A percentile compares a stretch with the other conserved stretches of the same genome.
Evolutionary conservation across 2,329 filamentous ascomycete species (phyloP).

Genomic region (Capronia coronata): DNA sequence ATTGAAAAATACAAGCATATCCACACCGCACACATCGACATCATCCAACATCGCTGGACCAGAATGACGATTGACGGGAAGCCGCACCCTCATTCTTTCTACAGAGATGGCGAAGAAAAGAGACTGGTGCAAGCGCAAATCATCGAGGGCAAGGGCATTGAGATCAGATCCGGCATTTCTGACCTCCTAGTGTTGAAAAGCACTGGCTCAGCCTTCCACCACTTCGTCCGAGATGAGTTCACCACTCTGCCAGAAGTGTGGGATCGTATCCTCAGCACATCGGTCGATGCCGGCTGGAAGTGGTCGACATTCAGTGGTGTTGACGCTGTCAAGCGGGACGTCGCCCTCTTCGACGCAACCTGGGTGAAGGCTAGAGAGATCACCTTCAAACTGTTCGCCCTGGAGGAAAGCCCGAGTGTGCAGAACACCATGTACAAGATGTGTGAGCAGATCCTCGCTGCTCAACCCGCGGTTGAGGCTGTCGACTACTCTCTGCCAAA

Average conservation of each 20-base stretch:
- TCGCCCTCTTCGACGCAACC: slow-evolving; percentile 67
- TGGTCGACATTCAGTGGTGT: slow-evolving; percentile 68
- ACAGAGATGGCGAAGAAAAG: slow-evolving; percentile 81
- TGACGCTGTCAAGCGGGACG: slow-evolving; percentile 58
- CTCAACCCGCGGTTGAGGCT: slow-evolving; percentile 61
- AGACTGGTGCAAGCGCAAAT: slow-evolving; percentile 72
- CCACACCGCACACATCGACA: slow-evolving; percentile 69
- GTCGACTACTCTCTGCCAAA: slow-evolving; percentile 86
- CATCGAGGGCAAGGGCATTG: slow-evolving; percentile 61
- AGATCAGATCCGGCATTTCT: slow-evolving; percentile 68
- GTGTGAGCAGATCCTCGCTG: slow-evolving; percentile 75
- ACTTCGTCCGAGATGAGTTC: slow-evolving; percentile 88
- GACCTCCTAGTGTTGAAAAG: slow-evolving; percentile 89
- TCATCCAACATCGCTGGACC: slow-evolving; percentile 84
- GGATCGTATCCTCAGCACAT: slow-evolving; percentile 92
- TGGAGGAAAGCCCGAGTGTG: slow-evolving; percentile 84
- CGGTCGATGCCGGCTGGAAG: slow-evolving; percentile 78
- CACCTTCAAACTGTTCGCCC: slow-evolving; percentile 85
- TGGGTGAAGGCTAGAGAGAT: slow-evolving; percentile 72
- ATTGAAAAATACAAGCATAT: slow-evolving; percentile 84
- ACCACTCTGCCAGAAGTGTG: slow-evolving; percentile 84
- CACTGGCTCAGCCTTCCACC: slow-evolving; percentile 92
- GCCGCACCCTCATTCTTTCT: slow-evolving; percentile 91
- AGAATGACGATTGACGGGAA: slow-evolving; percentile 80
- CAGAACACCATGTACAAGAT: slow-evolving; percentile 99